Conservation (phyloP, 768 basidiomycete species). For the Lactifluus subvellereus region DNA sequence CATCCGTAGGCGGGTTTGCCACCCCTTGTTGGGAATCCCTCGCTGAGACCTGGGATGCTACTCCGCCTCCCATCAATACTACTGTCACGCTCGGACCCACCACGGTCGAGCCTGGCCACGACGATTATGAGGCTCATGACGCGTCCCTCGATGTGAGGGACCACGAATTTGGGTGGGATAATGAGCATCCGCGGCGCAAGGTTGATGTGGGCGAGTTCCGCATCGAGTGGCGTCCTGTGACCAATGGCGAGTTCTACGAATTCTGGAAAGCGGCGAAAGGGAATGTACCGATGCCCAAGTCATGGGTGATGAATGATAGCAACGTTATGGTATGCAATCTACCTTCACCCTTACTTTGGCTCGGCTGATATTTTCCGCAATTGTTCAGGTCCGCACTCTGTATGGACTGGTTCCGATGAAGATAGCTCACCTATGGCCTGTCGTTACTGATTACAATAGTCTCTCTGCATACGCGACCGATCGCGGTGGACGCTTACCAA, state of each 20-base stretch:
- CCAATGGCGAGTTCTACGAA: slow-evolving; percentile 78
- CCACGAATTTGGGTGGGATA: slow-evolving; percentile 93
- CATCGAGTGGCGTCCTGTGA: slow-evolving; percentile 81
- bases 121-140: slow-evolving; percentile 77
- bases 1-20: slow-evolving; percentile 65
- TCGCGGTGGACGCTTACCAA: slow-evolving; percentile 91
- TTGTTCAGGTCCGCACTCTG: slow-evolving; percentile 65
- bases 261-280: slow-evolving; percentile 51
- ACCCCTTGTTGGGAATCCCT: slow-evolving; percentile 65
- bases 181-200: slow-evolving; percentile 67
- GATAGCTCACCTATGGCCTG: slow-evolving; percentile 79
- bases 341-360: neutral
- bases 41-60: slow-evolving; percentile 42
- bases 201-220: slow-evolving; percentile 64
- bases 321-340: slow-evolving; percentile 41
- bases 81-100: slow-evolving; percentile 56
- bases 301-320: slow-evolving; percentile 60
- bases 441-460: slow-evolving; percentile 71
- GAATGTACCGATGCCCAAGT: slow-evolving; percentile 53
- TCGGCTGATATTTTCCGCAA: neutral
- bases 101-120: slow-evolving; percentile 64
- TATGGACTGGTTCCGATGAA: slow-evolving; percentile 80
- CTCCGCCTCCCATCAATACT: slow-evolving; percentile 37
- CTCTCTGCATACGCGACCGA: slow-evolving; percentile 74
- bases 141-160: slow-evolving; percentile 30